These are phyloP conservation scores for Pittosporum tobira DNA, from an alignment of 129 eudicot species.

Conservation along the genomic window DNA sequence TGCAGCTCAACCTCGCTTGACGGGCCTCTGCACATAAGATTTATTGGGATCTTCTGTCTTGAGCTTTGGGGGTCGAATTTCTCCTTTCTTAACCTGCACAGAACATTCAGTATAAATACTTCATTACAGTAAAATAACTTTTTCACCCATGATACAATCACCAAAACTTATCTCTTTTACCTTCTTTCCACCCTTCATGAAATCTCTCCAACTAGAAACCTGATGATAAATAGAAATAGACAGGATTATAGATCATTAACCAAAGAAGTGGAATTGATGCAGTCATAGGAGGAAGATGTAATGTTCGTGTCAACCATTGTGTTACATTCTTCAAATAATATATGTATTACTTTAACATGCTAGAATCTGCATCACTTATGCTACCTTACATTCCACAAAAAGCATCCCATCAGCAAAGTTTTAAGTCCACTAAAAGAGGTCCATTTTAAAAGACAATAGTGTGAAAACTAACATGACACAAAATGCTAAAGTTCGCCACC, in stretches of 20 bases:
- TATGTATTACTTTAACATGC: too few relatives aligned
- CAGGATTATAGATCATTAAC: background rate
- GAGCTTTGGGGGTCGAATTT: conserved; percentile 93
- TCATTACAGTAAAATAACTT: conserved; percentile 2
- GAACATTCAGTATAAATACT: background rate
- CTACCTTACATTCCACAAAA: too few relatives aligned
- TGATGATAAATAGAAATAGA: conserved; percentile 21
- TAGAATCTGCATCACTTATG: too few relatives aligned
- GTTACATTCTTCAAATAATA: background rate
- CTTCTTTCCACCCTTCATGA: conserved; percentile 95
- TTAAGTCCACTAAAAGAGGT: too few relatives aligned
- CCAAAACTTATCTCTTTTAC: conserved; percentile 18
- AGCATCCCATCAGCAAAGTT: too few relatives aligned
- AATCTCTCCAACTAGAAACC: conserved; percentile 99
- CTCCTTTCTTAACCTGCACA: conserved; percentile 83
- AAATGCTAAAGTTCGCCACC: too few relatives aligned
- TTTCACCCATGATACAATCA: background rate
- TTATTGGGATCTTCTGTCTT: conserved; percentile 99
- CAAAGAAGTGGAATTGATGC: background rate
- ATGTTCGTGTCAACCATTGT: background rate
- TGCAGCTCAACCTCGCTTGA: conserved; percentile 54
- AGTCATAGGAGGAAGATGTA: background rate
- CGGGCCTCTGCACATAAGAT: conserved; percentile 96
- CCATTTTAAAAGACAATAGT: too few relatives aligned
- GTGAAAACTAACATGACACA: too few relatives aligned